Evolutionary conservation across 805 yeast genomes (phyloP), one percentile per base, ranked within the genome.

Genomic region (Metschnikowia borealis): DNA sequence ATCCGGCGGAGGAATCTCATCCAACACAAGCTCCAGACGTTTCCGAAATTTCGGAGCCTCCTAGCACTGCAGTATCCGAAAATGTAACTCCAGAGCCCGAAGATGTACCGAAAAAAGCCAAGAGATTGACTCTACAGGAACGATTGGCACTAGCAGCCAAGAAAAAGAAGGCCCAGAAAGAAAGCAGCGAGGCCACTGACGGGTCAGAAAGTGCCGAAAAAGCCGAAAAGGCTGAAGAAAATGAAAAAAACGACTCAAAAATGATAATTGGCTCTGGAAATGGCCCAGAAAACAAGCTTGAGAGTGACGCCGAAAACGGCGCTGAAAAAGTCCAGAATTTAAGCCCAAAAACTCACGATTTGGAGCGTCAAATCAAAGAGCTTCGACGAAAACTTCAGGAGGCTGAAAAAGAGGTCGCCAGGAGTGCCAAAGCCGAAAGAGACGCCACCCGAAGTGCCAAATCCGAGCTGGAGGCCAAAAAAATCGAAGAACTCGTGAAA

Each of bases 111-210:
- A 54, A 58, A 45, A 66, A 74, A 31, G 76, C 74, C 56, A 85
- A 85, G 63, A 74, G 91, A 54, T 69, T 88, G 17, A 83, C 96
- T 0, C 73, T 92, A 57, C 95, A 89, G 60, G 96, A 91, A 60
- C 75, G 97, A 53, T 73, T 91, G 47, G 95, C 94, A 1, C 67
- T 83, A 54, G 97, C 97, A 1, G 89, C 96, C 6, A 75, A 79
- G 51, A 72, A 73, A 13, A 72, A 73, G 32, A 59, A 54, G 44
- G 49, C 55, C 2, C 38, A 44, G 21, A 36, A 34, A 13, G 46
- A 43, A n/a, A 31, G 7, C 2, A 3, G 4, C 5, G 20, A 32
- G 15, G 15, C 6, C 35, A 14, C 13, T n/a, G 8, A 5, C 7
- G 35, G 8, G 8, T n/a, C 14, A 7, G 44, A n/a, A 17, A 38